Base-by-base conservation (phyloP, 768 basidiomycete species). In the Cystobasidium tubakii region DNA sequence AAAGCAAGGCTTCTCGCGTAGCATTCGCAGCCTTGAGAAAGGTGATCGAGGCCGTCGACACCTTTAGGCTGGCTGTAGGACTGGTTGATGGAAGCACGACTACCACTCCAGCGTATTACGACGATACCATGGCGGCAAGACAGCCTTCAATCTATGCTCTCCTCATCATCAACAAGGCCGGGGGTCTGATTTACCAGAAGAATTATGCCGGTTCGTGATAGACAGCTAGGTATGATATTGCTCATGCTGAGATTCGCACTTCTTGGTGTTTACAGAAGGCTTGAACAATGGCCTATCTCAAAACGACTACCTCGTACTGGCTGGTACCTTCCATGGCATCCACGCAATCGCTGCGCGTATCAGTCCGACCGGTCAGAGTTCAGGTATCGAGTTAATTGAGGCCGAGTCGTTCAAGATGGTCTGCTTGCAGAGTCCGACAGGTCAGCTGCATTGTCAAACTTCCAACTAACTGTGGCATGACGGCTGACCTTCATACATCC, bases 261-360 rank as follows among this genome's bases (percentile, higher is more conserved):
- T 25, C 44, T 25, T 43, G 42, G 50, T 31, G 60, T 63, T 34
- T 57, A 31, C 81, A 96, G 96, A 94, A 77, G 93, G 92, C n/a
- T 87, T 98, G 62, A 60, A 88, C 92, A 10, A 86, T 88, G 73
- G 13, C 12, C 84, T 95, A 66, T 90, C 90, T 7, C 91, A 94
- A 25, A 96, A 96, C 82, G 93, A 96, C 83, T 89, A 92, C 77
- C 87, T 99, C 67, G 91, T 98, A 21, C 86, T 98, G 46, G 96
- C 96, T 1, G 95, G 95, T 54, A 98, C 96, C 17, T 82, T 98
- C 43, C 96, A 98, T 76, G 94, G 95, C 64, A 95, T 99, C 33
- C 96, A 98, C 78, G 96, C 96, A n/a, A 98, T 98, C 77, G 97
- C 95, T 0, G 89, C 89, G 75, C 87, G 91, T 54, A 84, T 99